phyloP scores from a whole-genome alignment of 495 filamentous ascomycete species.

The Penicillium ucsense region DNA sequence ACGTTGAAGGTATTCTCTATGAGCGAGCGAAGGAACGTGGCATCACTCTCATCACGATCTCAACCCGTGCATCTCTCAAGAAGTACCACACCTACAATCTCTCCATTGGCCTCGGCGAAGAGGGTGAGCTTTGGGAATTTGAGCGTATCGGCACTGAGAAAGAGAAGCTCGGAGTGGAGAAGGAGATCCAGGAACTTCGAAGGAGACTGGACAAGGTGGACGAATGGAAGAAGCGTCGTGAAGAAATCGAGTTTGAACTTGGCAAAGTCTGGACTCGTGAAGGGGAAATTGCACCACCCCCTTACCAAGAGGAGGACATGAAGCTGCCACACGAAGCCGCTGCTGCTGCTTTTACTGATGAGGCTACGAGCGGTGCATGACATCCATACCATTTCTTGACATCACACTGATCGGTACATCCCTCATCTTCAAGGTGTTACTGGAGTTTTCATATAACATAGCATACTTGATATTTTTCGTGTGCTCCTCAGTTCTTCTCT shows the following conservation, averaged over 20 bases:
- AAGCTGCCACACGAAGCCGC: slow-evolving; percentile 5
- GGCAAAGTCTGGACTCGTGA: slow-evolving; percentile 48
- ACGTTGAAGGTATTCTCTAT: slow-evolving; percentile 92
- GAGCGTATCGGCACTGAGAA: slow-evolving; percentile 85
- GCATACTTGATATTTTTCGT: too few species aligned
- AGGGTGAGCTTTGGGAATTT: slow-evolving; percentile 67
- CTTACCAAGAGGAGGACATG: slow-evolving; percentile 21
- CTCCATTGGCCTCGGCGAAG: slow-evolving; percentile 62
- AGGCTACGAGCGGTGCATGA: slow-evolving; percentile 3
- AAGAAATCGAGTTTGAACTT: slow-evolving; percentile 64
- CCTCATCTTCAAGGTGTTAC: not conserved
- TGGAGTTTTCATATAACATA: slow-evolving; percentile 2
- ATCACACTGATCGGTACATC: not conserved
- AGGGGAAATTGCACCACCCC: slow-evolving; percentile 32
- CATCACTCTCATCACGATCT: slow-evolving; percentile 90
- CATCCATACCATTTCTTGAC: too few species aligned
- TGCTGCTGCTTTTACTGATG: slow-evolving; percentile 5
- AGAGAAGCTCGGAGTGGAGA: slow-evolving; percentile 85
- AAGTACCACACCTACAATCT: slow-evolving; percentile 91
- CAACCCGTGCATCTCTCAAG: slow-evolving; percentile 83
- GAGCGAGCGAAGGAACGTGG: slow-evolving; percentile 84
- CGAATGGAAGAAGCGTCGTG: slow-evolving; percentile 66
- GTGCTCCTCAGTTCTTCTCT: too few species aligned
- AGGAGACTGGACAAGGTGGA: slow-evolving; percentile 73
- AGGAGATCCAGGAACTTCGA: slow-evolving; percentile 74